These are phyloP conservation scores for Lentinula edodes DNA, from an alignment of 768 basidiomycete species.

Conservation along the genomic window DNA sequence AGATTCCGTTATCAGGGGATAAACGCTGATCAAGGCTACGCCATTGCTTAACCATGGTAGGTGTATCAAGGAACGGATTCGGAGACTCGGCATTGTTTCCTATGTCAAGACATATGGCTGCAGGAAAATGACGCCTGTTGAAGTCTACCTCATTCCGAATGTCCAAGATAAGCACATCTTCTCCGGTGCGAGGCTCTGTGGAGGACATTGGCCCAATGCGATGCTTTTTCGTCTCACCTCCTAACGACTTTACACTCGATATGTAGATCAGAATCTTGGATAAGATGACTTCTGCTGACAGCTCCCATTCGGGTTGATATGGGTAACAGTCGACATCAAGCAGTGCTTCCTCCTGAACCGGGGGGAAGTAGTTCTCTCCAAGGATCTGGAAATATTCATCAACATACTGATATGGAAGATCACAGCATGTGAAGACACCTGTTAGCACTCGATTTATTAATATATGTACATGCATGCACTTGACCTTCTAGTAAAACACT, in stretches of 20 bases:
- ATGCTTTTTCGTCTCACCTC: not conserved
- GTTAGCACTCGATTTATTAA: not conserved
- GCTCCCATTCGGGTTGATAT: conserved; percentile 4
- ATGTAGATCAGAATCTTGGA: not conserved
- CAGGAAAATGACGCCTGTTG: conserved; percentile 11
- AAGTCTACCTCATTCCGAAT: conserved; percentile 14
- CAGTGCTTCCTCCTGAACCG: conserved; percentile 15
- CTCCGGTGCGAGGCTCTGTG: not conserved
- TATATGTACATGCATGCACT: not conserved
- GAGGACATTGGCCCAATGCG: not conserved
- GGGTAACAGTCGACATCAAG: conserved; percentile 17
- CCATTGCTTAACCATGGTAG: conserved; percentile 17
- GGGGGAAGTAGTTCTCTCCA: conserved; percentile 15
- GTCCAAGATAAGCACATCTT: conserved; percentile 19
- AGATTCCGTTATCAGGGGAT: conserved; percentile 9
- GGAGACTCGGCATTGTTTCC: conserved; percentile 6
- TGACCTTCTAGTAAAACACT: not conserved
- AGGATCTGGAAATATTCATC: conserved; percentile 17
- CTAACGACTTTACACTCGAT: not conserved
- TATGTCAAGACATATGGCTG: conserved; percentile 14
- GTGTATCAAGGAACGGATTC: conserved; percentile 20
- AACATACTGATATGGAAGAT: conserved; percentile 21
- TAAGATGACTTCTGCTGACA: not conserved
- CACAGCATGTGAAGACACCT: conserved; percentile 20
- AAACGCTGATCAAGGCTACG: conserved; percentile 13